Conservation (phyloP, 2,329 filamentous ascomycete species). For the Pseudocercospora eumusae region DNA sequence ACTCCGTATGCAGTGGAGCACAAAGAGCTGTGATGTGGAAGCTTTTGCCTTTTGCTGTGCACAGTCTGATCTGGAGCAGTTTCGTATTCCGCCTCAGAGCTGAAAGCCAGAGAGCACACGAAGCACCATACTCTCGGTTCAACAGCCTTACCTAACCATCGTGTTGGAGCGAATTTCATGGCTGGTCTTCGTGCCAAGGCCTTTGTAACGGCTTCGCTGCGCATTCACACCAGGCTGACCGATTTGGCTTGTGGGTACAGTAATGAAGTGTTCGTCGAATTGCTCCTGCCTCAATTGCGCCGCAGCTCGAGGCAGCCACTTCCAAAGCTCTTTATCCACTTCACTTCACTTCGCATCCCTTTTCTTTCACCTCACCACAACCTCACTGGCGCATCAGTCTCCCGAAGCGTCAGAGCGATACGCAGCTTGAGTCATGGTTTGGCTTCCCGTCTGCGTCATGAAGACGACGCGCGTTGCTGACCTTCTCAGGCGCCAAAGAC, state of each 20-base stretch:
- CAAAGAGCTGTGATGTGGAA: constrained; percentile 25
- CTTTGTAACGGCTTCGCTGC: no score
- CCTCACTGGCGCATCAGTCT: not conserved
- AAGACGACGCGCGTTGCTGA: not conserved
- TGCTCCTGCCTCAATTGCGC: not conserved
- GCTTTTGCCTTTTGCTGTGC: no score
- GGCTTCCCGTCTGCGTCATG: not conserved
- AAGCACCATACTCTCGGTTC: no score
- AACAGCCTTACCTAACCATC: no score
- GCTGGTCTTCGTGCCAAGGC: no score
- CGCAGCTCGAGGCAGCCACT: not conserved
- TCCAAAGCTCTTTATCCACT: not conserved
- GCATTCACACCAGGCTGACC: no score
- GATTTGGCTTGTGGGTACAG: no score
- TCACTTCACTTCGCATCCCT: constrained; percentile 1
- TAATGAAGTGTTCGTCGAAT: no score
- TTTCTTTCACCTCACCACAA: not conserved
- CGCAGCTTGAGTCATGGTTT: not conserved
- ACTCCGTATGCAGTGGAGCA: constrained; percentile 30
- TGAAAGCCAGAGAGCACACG: no score
- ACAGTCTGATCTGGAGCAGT: no score
- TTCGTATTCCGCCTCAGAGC: no score
- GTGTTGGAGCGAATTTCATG: no score
- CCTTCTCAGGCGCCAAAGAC: constrained; percentile 53
- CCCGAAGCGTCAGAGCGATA: not conserved